Base-by-base conservation (phyloP, 2,329 filamentous ascomycete genomes). In the Trichoderma harzianum region DNA sequence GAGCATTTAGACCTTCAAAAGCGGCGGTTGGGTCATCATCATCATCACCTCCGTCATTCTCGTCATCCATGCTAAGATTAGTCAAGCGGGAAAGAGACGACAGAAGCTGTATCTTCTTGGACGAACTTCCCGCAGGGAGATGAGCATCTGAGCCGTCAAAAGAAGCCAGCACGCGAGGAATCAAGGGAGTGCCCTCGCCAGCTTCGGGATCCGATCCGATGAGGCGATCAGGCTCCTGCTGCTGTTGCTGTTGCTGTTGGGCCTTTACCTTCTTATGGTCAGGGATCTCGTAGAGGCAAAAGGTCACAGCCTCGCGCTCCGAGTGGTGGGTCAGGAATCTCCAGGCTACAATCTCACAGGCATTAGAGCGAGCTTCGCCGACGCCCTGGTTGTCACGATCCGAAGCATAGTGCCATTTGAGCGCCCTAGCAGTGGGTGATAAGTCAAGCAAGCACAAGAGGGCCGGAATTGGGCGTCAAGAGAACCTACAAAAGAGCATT, bases 281-380 rank as follows among this genome's bases (percentile, higher is more conserved):
- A 2, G 91, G 90, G 58, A 95, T 88, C 79, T 95, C 92, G 75
- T 91, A 91, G 39, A 94, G 86, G 70, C 93, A 91, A 76, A 86
- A 93, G 70, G 93, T 89, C 30, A 95, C 90, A 10, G 90, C 90
- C 76, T 95, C 92, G 28, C 89, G 84, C 78, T 94, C 91, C 2
- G 90, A 91, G 36, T 94, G 83, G 69, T 89, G 89, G 18, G 89
- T 89, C 43, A 95, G 84, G 76, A 94, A 93, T 51, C 92, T 88
- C 91, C 92, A 94, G 47, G 93, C 93, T 16, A 94, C 91, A 73
- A 94, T 92, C 82, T 95, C 93, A 78, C 92, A 95, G 32, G 91
- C 92, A 77, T 89, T 88, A 24, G 91, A 91, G 69, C 92, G 87
- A 16, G 91, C 88, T 71, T 92, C 88, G 71, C 90, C 89, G 36